Base-by-base conservation (phyloP, 2,329 filamentous ascomycete genomes). In the Aspergillus sergii region DNA sequence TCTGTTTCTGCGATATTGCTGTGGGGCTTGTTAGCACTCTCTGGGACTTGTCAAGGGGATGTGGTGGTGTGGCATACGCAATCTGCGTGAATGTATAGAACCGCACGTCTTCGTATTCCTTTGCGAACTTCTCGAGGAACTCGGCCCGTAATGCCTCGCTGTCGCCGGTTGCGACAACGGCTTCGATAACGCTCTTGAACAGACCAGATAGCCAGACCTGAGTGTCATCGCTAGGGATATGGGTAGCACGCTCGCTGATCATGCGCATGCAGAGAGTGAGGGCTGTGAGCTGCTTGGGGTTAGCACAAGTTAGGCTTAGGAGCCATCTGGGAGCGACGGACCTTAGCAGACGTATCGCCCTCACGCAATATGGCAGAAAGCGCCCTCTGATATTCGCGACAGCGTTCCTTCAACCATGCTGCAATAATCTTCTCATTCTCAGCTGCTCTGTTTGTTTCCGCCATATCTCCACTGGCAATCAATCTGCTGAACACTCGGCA, bases 401-500 rank as follows among this genome's bases (percentile, higher is more conserved):
- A 88, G 67, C 89, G 85, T 67, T 90, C 89, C 73, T 88, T 91
- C 66, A 98, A 81, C 93, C 94, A 97, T 60, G 86, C 84, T 1
- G 90, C 85, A 61, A 97, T 88, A 12, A 92, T 87, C 8, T 82
- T 79, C 65, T 97, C 92, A 71, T 92, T 91, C 66, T 93, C 90
- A 12, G 88, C 86, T 60, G 87, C 83, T 28, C 83, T 85, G 70
- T 87, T 89, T 70, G 85, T 88, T 75, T 87, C 86, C 26, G 85
- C 83, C 73, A 98, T 80, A 64, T 85, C 86, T 54, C 93, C 93
- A 50, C 88, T 86, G 1, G 90, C 90, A 66, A 96, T 86, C 63
- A 98, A 82, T 64, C 92, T 88, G 74, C 93, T 87, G 75, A 97
- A 97, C 41, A 96, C 88, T 70, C 94, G 87, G 77, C 93, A 97